Evolutionary conservation across 2,329 filamentous ascomycete species (phyloP), one percentile per base, ranked within the genome.

Genomic region (Pestalotiopsis sp.): DNA sequence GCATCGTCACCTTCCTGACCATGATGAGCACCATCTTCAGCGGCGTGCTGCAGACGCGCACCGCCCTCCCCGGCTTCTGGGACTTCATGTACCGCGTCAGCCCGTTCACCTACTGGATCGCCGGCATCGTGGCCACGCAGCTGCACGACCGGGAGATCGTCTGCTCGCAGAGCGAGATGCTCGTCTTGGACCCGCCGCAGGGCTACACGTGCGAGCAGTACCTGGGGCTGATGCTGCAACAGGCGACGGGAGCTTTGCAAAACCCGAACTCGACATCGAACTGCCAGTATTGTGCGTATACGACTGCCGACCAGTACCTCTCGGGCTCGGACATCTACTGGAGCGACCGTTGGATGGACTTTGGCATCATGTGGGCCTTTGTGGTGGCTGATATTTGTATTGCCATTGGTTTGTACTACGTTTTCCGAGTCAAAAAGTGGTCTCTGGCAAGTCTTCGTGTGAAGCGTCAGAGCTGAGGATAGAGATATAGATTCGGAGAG

Each of bases 31-130:
- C 91, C 56, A 84, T 89, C 69, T 92, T 91, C 82, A 89, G 87
- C 74, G 78, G 72, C 39, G 70, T 72, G 11, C 66, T 74, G 45
- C 69, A 72, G 49, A 49, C 69, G 6, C 91, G 91, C 0, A 79
- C 81, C 2, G 79, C 81, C 2, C 85, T 95, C 45, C 92, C 93
- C 0, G 82, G 87, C 4, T 94, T 95, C 85, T 95, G 93, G 92
- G 90, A 91, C 74, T 94, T 94, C 84, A 93, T 94, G 90, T 95
- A 95, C 80, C 89, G 92, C 61, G 82, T 94, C 62, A 94, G 91
- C 0, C 94, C 94, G 0, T 92, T 97, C 74, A 95, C 92, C 0
- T 97, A 97, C 78, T 83, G 96, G 17, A 89, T 95, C 31, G 86
- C 87, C 11, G 92, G 90, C 23, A 90, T 97, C 82, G 79, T 95